Conservation (phyloP, 192 early-diverging fungal genomes). For the Funneliformis geosporum region DNA sequence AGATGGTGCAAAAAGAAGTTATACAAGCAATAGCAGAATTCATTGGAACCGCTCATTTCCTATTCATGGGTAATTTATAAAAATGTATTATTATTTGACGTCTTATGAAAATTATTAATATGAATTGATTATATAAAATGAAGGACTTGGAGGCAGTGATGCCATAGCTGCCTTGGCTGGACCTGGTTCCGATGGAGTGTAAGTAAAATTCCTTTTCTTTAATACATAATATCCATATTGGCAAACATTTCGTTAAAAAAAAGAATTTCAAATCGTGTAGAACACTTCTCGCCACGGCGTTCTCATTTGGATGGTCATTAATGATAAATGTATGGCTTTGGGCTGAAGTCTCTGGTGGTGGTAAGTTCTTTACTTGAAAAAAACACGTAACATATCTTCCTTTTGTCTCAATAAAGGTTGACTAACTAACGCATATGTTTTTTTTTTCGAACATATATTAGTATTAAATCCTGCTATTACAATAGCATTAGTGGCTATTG, state of each 20-base stretch:
- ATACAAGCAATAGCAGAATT: neutral
- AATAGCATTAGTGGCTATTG: neutral
- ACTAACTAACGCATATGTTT: neutral
- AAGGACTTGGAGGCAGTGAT: neutral
- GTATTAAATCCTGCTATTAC: constrained; percentile 17
- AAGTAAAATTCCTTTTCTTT: neutral
- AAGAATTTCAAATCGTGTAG: neutral
- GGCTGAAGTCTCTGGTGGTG: neutral
- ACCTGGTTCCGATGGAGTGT: neutral
- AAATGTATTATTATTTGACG: neutral
- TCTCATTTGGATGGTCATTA: constrained; percentile 4
- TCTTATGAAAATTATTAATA: neutral
- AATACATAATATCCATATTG: too few relatives aligned
- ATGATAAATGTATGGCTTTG: constrained; percentile 11
- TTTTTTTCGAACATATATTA: neutral
- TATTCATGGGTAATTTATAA: constrained; percentile 8
- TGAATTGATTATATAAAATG: neutral
- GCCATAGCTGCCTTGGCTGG: neutral
- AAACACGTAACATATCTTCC: neutral
- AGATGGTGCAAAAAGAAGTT: too few relatives aligned
- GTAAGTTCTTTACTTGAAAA: neutral
- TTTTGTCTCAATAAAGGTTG: neutral
- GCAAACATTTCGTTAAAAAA: too few relatives aligned
- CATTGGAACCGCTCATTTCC: constrained; percentile 7
- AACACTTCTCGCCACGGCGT: neutral